These are phyloP conservation scores for Lipomyces kockii DNA, from an alignment of 805 yeast species.

Conservation along the genomic window DNA sequence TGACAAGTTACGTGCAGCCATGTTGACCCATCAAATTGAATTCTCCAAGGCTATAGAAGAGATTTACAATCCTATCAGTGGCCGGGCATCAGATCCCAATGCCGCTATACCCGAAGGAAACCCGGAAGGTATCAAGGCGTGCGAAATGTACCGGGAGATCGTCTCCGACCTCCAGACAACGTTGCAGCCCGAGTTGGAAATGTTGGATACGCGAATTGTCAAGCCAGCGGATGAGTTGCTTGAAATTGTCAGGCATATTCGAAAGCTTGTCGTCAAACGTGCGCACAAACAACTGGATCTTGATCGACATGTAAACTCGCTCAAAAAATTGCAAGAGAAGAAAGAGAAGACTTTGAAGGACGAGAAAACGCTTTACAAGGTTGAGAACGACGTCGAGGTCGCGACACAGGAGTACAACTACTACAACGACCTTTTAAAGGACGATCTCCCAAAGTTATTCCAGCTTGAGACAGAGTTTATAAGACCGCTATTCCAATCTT, in stretches of 20 bases:
- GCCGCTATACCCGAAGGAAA: conserved; percentile 87
- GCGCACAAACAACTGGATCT: conserved; percentile 93
- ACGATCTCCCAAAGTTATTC: conserved; percentile 85
- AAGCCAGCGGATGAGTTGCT: conserved; percentile 90
- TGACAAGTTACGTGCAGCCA: conserved; percentile 55
- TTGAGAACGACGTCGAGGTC: conserved; percentile 84
- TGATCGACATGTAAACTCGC: conserved; percentile 76
- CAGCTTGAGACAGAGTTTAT: conserved; percentile 89
- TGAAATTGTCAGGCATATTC: conserved; percentile 75
- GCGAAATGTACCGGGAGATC: conserved; percentile 86
- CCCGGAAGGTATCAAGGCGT: conserved; percentile 94
- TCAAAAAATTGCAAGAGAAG: conserved; percentile 76
- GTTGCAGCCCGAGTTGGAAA: conserved; percentile 88
- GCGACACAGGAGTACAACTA: conserved; percentile 97
- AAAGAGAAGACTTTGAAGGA: conserved; percentile 84
- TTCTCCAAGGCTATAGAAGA: conserved; percentile 96
- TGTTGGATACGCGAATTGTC: conserved; percentile 87
- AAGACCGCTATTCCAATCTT: conserved; percentile 88
- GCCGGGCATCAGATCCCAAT: conserved; percentile 87
- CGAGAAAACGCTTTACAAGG: conserved; percentile 86
- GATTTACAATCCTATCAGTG: conserved; percentile 93
- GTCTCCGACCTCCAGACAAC: conserved; percentile 85
- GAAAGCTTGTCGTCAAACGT: conserved; percentile 94
- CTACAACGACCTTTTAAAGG: conserved; percentile 91
- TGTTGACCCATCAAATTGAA: conserved; percentile 91